phyloP scores from a whole-genome alignment of 2,329 filamentous ascomycete genomes.

The Stagonosporopsis tanaceti region DNA sequence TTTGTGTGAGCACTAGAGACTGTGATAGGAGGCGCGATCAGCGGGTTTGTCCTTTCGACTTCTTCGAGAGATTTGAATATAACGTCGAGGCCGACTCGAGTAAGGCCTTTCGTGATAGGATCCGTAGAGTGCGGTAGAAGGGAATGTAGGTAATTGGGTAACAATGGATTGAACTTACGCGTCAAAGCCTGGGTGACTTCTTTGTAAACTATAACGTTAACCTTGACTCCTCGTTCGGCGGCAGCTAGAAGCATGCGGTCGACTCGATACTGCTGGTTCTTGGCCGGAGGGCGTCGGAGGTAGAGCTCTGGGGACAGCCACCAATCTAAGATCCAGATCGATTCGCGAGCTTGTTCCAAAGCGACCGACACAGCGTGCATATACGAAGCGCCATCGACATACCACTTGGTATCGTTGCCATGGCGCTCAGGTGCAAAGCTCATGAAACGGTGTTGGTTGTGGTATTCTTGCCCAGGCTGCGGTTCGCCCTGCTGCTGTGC shows the following conservation, averaged over 20 bases:
- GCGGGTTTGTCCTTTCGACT: constrained; percentile 54
- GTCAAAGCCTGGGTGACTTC: constrained; percentile 81
- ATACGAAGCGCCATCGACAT: constrained; percentile 76
- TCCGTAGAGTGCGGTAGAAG: constrained; percentile 53
- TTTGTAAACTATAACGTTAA: constrained; percentile 92
- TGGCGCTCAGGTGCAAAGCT: constrained; percentile 77
- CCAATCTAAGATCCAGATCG: constrained; percentile 87
- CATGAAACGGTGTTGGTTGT: constrained; percentile 60
- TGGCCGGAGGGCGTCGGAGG: constrained; percentile 79
- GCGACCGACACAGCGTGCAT: constrained; percentile 86
- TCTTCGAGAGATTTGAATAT: constrained; percentile 57
- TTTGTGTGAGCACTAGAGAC: constrained; percentile 79
- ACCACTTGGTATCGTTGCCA: constrained; percentile 83
- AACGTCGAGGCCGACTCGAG: constrained; percentile 52
- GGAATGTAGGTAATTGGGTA: constrained; percentile 56
- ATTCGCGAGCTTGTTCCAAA: constrained; percentile 77
- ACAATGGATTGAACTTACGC: constrained; percentile 65
- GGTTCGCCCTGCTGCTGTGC: constrained; percentile 29
- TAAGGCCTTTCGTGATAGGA: constrained; percentile 51
- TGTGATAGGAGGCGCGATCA: constrained; percentile 56
- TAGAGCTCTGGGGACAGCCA: constrained; percentile 92
- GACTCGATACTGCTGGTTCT: constrained; percentile 83
- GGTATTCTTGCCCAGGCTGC: constrained; percentile 49
- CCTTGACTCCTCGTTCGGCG: constrained; percentile 81
- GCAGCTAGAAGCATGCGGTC: constrained; percentile 84